Percentiles rank a stretch among this genome's conserved stretches.
These are phyloP conservation scores for Diplodia seriata DNA, from an alignment of 2,329 filamentous ascomycete species.

Conservation along the genomic window DNA sequence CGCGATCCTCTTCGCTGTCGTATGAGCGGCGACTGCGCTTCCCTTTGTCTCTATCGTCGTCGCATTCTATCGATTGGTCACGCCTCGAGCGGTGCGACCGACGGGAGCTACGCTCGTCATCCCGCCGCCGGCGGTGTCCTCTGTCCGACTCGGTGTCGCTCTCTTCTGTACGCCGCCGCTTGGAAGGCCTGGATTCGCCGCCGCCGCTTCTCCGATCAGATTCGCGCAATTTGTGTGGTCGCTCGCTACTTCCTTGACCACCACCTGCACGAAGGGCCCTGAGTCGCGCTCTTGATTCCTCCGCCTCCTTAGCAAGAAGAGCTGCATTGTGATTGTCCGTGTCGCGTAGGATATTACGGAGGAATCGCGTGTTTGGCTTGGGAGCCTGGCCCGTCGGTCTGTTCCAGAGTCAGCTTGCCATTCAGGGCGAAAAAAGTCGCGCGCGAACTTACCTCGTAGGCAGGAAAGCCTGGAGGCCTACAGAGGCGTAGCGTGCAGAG, in stretches of 20 bases:
- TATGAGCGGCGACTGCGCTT: constrained; percentile 35
- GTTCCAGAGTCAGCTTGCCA: constrained; percentile 28
- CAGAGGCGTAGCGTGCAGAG: constrained; percentile 74
- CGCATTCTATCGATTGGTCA: constrained; percentile 32
- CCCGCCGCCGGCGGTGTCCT: constrained; percentile 37
- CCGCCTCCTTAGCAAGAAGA: constrained; percentile 80
- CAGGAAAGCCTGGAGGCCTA: constrained; percentile 74
- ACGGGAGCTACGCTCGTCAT: constrained; percentile 37
- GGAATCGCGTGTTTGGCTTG: constrained; percentile 90
- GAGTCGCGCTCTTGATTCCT: constrained; percentile 76
- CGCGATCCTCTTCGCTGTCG: constrained; percentile 34
- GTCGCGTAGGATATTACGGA: constrained; percentile 85
- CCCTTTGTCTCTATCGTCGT: constrained; percentile 14
- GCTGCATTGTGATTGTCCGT: constrained; percentile 90
- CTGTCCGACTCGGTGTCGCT: constrained; percentile 35
- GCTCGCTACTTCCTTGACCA: constrained; percentile 48
- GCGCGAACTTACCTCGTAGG: constrained; percentile 58
- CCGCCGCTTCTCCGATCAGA: constrained; percentile 8
- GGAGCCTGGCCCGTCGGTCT: constrained; percentile 72
- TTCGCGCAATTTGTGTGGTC: constrained; percentile 6
- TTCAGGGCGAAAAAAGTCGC: neutral
- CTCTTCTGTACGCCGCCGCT: constrained; percentile 34
- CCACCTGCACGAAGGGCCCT: constrained; percentile 48
- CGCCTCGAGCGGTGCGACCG: constrained; percentile 34
- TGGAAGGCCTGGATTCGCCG: constrained; percentile 14